A percentile compares a stretch with the other conserved stretches of the same genome.
These are phyloP conservation scores for Sporothrix humicola DNA, from an alignment of 2,329 filamentous ascomycete genomes.

Conservation along the genomic window DNA sequence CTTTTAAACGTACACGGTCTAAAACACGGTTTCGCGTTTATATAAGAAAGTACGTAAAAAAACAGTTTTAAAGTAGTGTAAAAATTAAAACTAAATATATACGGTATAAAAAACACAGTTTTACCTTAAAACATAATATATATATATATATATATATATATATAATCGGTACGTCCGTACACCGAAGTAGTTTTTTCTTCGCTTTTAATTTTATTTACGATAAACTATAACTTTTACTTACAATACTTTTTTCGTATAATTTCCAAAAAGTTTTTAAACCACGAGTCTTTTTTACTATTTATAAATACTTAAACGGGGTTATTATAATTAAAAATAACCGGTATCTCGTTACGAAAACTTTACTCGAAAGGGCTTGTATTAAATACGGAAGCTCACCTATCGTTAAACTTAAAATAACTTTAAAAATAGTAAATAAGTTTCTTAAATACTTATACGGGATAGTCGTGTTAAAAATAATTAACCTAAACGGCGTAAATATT, in stretches of 20 bases:
- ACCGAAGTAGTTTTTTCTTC: neutral
- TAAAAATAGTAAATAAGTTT: slow-evolving; percentile 17
- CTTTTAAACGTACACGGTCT: neutral
- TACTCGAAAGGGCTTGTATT: neutral
- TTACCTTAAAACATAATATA: neutral
- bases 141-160: slow-evolving; percentile 21
- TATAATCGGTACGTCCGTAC: slow-evolving; percentile 5
- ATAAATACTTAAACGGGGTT: neutral
- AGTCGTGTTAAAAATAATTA: slow-evolving; percentile 3
- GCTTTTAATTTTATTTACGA: neutral
- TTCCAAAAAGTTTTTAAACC: neutral
- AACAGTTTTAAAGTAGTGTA: neutral
- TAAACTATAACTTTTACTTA: neutral
- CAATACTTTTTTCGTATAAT: neutral
- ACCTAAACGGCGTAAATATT: slow-evolving; percentile 5
- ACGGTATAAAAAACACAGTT: slow-evolving; percentile 10
- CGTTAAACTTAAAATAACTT: slow-evolving; percentile 16
- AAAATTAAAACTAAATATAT: slow-evolving; percentile 8
- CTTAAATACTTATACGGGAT: neutral
- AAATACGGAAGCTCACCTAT: slow-evolving; percentile 3
- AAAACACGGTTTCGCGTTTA: neutral
- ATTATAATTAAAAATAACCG: slow-evolving; percentile 14
- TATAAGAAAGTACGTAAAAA: neutral
- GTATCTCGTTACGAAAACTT: slow-evolving; percentile 1
- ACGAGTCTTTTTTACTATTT: slow-evolving; percentile 4